Conservation (phyloP, 805 yeast genomes). For the Yamadazyma tumulicola region DNA sequence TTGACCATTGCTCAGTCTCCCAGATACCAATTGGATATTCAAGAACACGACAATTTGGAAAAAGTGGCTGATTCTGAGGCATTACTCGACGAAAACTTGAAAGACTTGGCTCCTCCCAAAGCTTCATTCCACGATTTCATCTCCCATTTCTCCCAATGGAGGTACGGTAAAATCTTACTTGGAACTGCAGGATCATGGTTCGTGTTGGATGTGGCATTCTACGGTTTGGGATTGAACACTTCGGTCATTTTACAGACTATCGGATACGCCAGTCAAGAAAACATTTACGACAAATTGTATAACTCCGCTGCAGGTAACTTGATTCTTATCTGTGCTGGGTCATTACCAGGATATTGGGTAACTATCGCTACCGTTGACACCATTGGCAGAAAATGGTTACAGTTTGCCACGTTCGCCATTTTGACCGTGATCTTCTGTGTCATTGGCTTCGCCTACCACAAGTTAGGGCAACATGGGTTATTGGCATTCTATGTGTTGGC, state of each 20-base stretch:
- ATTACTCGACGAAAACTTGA: constrained; percentile 34
- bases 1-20: constrained; percentile 94
- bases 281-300: constrained; percentile 68
- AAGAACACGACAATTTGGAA: constrained; percentile 52
- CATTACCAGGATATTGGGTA: constrained; percentile 91
- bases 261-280: constrained; percentile 72
- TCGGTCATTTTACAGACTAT: constrained; percentile 76
- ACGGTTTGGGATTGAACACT: constrained; percentile 83
- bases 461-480: constrained; percentile 66
- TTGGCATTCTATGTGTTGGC: constrained; percentile 75
- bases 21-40: constrained; percentile 79
- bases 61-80: constrained; percentile 52
- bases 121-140: constrained; percentile 76
- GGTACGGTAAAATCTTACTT: constrained; percentile 72
- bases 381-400: constrained; percentile 83
- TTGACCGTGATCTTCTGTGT: constrained; percentile 71
- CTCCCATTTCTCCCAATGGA: constrained; percentile 80
- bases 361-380: constrained; percentile 76
- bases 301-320: constrained; percentile 88
- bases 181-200: constrained; percentile 95
- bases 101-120: constrained; percentile 59
- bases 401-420: constrained; percentile 68
- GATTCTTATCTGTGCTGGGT: constrained; percentile 91
- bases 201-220: constrained; percentile 83
- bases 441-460: constrained; percentile 82